phyloP scores from a whole-genome alignment of 2,329 filamentous ascomycete genomes.

The Neofusicoccum sp. region DNA sequence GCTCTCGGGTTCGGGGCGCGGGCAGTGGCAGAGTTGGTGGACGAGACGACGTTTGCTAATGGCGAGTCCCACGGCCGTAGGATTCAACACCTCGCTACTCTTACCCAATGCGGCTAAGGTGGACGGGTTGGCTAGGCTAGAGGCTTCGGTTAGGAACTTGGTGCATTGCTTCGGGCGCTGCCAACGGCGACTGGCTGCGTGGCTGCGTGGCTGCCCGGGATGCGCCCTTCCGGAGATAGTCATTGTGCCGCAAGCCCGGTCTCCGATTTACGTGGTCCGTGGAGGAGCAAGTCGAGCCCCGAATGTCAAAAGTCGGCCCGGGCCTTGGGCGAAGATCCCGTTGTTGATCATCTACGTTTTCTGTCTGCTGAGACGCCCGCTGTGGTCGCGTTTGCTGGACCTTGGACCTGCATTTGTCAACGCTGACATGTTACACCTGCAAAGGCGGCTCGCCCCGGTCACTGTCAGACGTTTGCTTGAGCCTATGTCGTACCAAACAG shows the following conservation, averaged over 20 bases:
- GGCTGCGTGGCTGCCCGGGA: background rate
- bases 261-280: background rate
- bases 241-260: conserved; percentile 2
- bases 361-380: background rate
- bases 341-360: background rate
- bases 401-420: background rate
- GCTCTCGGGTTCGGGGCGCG: conserved; percentile 10
- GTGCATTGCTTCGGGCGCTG: conserved; percentile 12
- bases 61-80: background rate
- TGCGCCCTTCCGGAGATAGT: conserved; percentile 10
- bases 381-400: background rate
- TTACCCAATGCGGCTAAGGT: background rate
- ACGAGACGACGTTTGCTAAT: background rate
- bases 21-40: background rate
- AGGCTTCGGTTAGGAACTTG: conserved; percentile 9
- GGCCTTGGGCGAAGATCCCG: conserved; percentile 2
- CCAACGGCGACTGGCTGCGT: conserved; percentile 11
- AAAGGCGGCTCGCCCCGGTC: background rate
- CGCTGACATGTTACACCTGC: background rate
- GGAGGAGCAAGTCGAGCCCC: conserved; percentile 5
- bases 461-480: background rate
- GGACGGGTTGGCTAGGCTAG: background rate
- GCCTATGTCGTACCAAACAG: background rate
- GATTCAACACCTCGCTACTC: conserved; percentile 8
- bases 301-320: background rate